Conservation (phyloP, 2,329 filamentous ascomycete species). For the Phoma herbarum region DNA sequence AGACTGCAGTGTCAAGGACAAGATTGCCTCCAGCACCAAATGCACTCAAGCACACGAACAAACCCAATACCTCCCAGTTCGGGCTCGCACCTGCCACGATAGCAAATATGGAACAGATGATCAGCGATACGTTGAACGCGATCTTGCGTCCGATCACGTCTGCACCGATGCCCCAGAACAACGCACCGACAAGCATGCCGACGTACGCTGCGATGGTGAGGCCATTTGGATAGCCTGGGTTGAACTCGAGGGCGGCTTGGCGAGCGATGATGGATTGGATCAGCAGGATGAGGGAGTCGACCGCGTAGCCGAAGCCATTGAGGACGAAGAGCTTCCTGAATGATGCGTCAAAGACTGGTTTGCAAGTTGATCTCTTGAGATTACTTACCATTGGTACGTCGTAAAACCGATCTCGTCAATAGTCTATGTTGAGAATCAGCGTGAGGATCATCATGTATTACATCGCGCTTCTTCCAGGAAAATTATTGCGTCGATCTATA, state of each 20-base stretch:
- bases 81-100: slow-evolving; percentile 73
- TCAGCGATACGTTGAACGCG: slow-evolving; percentile 73
- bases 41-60: slow-evolving; percentile 69
- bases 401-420: slow-evolving; percentile 65
- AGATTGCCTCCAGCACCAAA: slow-evolving; percentile 73
- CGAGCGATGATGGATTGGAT: slow-evolving; percentile 70
- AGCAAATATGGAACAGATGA: slow-evolving; percentile 68
- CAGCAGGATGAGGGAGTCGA: slow-evolving; percentile 65
- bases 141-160: slow-evolving; percentile 73
- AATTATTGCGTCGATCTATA: neutral
- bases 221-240: slow-evolving; percentile 63
- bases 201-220: slow-evolving; percentile 70
- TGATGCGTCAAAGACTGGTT: neutral
- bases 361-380: neutral
- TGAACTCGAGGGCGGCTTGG: slow-evolving; percentile 67
- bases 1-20: slow-evolving; percentile 69
- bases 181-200: slow-evolving; percentile 64
- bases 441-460: neutral
- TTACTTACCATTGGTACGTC: slow-evolving; percentile 59
- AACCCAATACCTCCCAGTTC: slow-evolving; percentile 70
- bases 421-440: slow-evolving; percentile 37
- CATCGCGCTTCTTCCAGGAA: neutral
- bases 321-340: slow-evolving; percentile 63
- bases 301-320: slow-evolving; percentile 69
- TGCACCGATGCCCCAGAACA: slow-evolving; percentile 74